Base-by-base conservation (phyloP, 176 grass and related monocot genomes). In the Triticum dicoccoides region DNA sequence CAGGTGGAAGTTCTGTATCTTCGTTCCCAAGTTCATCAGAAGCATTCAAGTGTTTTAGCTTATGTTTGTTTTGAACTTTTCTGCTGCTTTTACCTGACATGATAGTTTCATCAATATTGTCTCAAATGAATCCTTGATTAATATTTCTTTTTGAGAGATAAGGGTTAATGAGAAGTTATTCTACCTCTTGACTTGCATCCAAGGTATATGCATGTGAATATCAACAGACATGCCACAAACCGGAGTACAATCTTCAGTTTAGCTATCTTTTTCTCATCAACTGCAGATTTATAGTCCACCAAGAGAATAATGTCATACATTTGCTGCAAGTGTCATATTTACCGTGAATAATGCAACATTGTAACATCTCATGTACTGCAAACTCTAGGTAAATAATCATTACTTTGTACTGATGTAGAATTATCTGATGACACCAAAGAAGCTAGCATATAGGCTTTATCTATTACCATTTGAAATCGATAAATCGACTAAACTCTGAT, bases 161-260 rank as follows among this genome's bases (percentile, higher is more conserved):
- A 65, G 29, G 2, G 11, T 1, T 5, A 63, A 68, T 56, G 42
- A 4, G 6, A 52, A 62, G 27, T 6, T 82, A 6, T 15, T 69
- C 30, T 83, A 90, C 88, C 84, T 83, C 34, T 86, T 82, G 64
- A 54, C 41, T 83, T 90, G 73, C 52, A 72, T 54, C 69, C 5
- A 83, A 86, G 41, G 52, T 2, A 80, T 35, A 72, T 20, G 58
- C 39, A 38, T 85, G 23, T 54, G 24, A 84, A 5, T 73, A 80
- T 72, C 59, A 80, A 30, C 33, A 84, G n/a, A 80, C 30, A 39
- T 52, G 76, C 87, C 56, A 80, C 17, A 56, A 24, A 15, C 2
- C 82, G 75, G 15, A 80, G 30, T 80, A 65, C 17, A 74, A 89
- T 65, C 76, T 89, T 84, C 41, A 80, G 11, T 52, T 52, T 11